Base-by-base conservation (phyloP, 2,329 filamentous ascomycete genomes). In the Calcarisporium arbuscula region DNA sequence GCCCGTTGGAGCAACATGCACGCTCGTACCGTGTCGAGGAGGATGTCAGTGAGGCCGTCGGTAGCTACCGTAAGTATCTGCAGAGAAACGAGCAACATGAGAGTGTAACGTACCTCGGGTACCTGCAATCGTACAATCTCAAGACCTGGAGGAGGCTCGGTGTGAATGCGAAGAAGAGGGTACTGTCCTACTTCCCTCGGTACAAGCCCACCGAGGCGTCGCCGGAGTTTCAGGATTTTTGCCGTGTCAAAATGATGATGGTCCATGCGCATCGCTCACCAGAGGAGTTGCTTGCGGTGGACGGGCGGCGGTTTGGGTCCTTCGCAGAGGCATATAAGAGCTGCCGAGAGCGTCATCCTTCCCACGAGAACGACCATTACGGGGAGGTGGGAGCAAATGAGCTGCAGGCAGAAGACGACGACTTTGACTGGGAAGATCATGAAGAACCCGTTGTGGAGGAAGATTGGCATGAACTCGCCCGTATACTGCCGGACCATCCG, bases 71-170 rank as follows among this genome's bases (percentile, higher is more conserved):
- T 12, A 32, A 32, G 17, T 32, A 32, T 22, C 19, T 32, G 19
- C 8, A 32, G 30, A 20, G 30, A 32, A 32, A 32, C 14, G 30
- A 30, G 15, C 28, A 30, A 18, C 28, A 30, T 30, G 17, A 19
- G 17, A 18, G 20, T 30, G 17, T 30, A 30, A 30, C 28, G 18
- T n/a, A 9, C 28, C 20, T 18, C 15, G 20, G 17, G 18, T 18
- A n/a, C 28, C 28, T 30, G 28, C 28, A 30, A 30, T 30, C 28
- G 28, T 30, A 30, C 28, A 30, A 30, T 30, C 28, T 32, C 30
- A 32, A 32, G 11, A 32, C 30, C 19, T 32, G 30, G 30, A 32
- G 30, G 30, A 32, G 30, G 23, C 30, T 32, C 30, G 30, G 8
- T 32, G 30, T 20, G 9, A 21, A 32, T n/a, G 30, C 30, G 30